Percentiles rank a stretch among this genome's conserved stretches.
Evolutionary conservation across 2,329 filamentous ascomycete genomes (phyloP).

Genomic region (Arachnopeziza araneosa): DNA sequence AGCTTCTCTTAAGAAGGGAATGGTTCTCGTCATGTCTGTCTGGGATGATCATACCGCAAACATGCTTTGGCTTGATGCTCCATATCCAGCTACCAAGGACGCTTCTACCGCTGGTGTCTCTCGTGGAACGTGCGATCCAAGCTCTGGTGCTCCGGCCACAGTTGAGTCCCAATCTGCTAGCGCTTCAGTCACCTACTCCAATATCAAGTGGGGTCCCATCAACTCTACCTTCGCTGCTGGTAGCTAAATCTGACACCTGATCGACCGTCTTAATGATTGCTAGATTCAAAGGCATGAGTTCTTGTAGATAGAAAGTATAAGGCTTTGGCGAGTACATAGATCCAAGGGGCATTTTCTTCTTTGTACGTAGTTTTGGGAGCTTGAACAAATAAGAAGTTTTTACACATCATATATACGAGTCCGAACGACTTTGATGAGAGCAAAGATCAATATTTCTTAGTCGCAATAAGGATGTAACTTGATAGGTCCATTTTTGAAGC

Average conservation of each 20-base stretch:
- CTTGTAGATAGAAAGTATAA: slow-evolving; percentile 17
- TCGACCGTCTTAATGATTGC: slow-evolving; percentile 7
- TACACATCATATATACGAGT: neutral
- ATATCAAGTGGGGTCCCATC: slow-evolving; percentile 32
- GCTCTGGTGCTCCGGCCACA: slow-evolving; percentile 45
- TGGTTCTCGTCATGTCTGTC: slow-evolving; percentile 61
- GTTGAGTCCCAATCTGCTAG: slow-evolving; percentile 44
- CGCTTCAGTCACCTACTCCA: slow-evolving; percentile 37
- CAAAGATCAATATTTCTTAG: too few species aligned
- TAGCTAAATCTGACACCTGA: slow-evolving; percentile 5
- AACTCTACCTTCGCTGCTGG: slow-evolving; percentile 26
- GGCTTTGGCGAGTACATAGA: neutral
- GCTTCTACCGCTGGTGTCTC: slow-evolving; percentile 41
- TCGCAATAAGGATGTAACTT: neutral
- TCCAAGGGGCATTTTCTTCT: slow-evolving; percentile 6
- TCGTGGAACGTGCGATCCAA: slow-evolving; percentile 49
- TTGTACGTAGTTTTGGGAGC: slow-evolving; percentile 15
- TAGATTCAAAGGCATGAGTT: slow-evolving; percentile 10
- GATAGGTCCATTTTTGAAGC: too few species aligned
- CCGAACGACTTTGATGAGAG: neutral
- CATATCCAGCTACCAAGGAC: slow-evolving; percentile 47
- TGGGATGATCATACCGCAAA: slow-evolving; percentile 53
- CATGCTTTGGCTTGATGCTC: slow-evolving; percentile 73
- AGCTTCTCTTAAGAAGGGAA: slow-evolving; percentile 44
- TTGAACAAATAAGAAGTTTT: neutral